Base-by-base conservation (phyloP, 202 grass and related monocot genomes). In the Musa balbisiana region DNA sequence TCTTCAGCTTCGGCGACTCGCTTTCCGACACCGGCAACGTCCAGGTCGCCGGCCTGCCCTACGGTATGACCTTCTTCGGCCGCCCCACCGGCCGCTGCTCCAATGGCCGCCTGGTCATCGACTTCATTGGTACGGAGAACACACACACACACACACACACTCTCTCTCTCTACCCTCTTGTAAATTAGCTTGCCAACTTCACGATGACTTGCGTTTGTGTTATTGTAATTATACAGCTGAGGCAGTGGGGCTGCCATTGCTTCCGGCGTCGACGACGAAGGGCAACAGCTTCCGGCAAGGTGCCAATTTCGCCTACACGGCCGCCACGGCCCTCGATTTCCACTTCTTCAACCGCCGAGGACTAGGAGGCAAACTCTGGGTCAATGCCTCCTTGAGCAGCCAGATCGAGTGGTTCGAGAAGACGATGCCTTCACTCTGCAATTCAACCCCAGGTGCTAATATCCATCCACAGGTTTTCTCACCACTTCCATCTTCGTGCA, bases 1-100 rank as follows among this genome's bases (percentile, higher is more conserved):
- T 97, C 69, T 97, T 92, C 78, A 97, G 81, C 84, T 97, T 97
- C 52, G 93, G 93, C 0, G 90, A 97, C 76, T 97, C 93, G 6
- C 88, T 91, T 1, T 81, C 84, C 50, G 93, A 97, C 83, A 82
- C 90, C 49, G 93, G 93, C 13, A 97, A 97, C 84, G 82, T 87
- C 2, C 78, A 77, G 1, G 69, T 75, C 19, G 84, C 63, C 51
- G 64, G 74, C 9, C 75, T 79, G 1, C 93, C 93, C 9, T 96
- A 96, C 62, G 93, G 93, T 55, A 82, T 83, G 82, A 91, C 73
- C n/a, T 85, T 87, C 87, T 97, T 97, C 82, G 87, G 91, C 9
- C 84, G 83, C 79, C 90, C 93, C 1, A 97, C 90, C 0, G 93
- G 93, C 0, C 90, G 93, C 1, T 89, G 87, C 86, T 97, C 88